Evolutionary conservation across 108 stramenopile genomes (phyloP).

Genomic region (Cyclostephanos tholiformis): DNA sequence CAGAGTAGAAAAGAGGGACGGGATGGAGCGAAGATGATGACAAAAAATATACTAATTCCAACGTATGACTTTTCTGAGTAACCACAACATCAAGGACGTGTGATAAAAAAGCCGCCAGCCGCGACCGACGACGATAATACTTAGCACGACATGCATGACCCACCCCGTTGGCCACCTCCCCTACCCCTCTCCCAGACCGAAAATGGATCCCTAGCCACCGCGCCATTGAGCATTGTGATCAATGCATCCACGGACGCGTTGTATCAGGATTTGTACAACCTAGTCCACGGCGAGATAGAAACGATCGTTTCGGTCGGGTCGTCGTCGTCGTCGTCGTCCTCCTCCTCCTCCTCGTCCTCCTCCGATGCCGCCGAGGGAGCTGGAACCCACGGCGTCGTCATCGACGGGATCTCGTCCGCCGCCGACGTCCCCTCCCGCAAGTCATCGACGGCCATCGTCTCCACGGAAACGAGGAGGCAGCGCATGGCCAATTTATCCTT

Average conservation of each 20-base stretch:
- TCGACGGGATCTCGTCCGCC: not conserved
- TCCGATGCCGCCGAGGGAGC: too few species aligned
- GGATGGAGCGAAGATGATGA: too few species aligned
- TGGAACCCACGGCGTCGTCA: constrained; percentile 10
- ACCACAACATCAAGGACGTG: too few species aligned
- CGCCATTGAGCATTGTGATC: constrained; percentile 70
- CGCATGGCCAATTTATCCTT: constrained; percentile 83
- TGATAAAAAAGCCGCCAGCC: too few species aligned
- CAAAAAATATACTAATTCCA: too few species aligned
- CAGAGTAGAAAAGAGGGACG: too few species aligned
- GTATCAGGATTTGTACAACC: constrained; percentile 78
- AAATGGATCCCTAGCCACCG: constrained; percentile 77
- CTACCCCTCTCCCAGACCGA: constrained; percentile 58
- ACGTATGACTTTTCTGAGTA: too few species aligned
- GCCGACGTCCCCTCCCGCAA: constrained; percentile 6
- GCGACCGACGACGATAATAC: not conserved
- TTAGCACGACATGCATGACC: not conserved
- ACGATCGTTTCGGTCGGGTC: constrained; percentile 52
- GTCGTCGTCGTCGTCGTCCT: not conserved
- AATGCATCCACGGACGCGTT: constrained; percentile 76
- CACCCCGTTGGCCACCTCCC: not conserved
- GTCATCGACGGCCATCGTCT: constrained; percentile 6
- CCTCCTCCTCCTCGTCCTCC: constrained; percentile 15
- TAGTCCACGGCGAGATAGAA: constrained; percentile 72
- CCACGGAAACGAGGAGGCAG: constrained; percentile 49